A percentile compares a stretch with the other conserved stretches of the same genome.
phyloP scores from a whole-genome alignment of 805 yeast species.

The Yarrowia phangngaensis region DNA sequence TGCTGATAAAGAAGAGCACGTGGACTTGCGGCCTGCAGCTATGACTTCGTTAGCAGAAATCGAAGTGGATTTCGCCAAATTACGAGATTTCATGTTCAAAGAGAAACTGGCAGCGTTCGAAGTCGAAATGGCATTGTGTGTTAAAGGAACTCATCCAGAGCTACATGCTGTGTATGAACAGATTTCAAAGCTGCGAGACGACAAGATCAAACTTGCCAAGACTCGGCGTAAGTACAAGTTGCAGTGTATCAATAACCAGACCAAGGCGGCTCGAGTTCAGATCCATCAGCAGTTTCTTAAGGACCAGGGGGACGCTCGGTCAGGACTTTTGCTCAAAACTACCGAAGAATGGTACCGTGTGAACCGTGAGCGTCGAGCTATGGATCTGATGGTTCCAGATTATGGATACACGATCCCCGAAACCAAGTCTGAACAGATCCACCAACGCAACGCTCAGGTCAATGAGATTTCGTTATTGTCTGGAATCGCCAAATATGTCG shows the following conservation, averaged over 20 bases:
- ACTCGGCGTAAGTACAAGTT: conserved; percentile 60
- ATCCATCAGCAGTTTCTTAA: conserved; percentile 81
- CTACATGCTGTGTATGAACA: conserved; percentile 64
- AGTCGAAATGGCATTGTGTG: conserved; percentile 80
- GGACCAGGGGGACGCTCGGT: conserved; percentile 61
- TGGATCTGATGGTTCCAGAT: conserved; percentile 60
- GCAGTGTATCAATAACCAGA: conserved; percentile 73
- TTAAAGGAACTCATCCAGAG: conserved; percentile 89
- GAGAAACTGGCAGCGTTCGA: conserved; percentile 74
- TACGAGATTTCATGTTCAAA: conserved; percentile 79
- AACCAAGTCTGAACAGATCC: conserved; percentile 50
- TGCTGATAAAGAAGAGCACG: conserved; percentile 33
- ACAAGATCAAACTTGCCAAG: conserved; percentile 53
- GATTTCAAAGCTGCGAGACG: conserved; percentile 70
- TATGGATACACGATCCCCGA: conserved; percentile 44
- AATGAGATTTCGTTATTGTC: conserved; percentile 66
- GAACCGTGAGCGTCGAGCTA: conserved; percentile 77
- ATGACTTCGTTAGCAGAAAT: conserved; percentile 70
- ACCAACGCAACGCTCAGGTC: conserved; percentile 61
- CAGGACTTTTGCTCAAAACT: conserved; percentile 60
- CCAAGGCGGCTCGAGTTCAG: conserved; percentile 70
- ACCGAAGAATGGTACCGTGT: conserved; percentile 89
- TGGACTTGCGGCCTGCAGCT: conserved; percentile 55
- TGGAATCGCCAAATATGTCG: conserved; percentile 62
- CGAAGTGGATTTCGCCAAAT: conserved; percentile 79